A percentile compares a stretch with the other conserved stretches of the same genome.
Evolutionary conservation across 2,329 filamentous ascomycete genomes (phyloP).

Genomic region (Aspergillus viridinutans): DNA sequence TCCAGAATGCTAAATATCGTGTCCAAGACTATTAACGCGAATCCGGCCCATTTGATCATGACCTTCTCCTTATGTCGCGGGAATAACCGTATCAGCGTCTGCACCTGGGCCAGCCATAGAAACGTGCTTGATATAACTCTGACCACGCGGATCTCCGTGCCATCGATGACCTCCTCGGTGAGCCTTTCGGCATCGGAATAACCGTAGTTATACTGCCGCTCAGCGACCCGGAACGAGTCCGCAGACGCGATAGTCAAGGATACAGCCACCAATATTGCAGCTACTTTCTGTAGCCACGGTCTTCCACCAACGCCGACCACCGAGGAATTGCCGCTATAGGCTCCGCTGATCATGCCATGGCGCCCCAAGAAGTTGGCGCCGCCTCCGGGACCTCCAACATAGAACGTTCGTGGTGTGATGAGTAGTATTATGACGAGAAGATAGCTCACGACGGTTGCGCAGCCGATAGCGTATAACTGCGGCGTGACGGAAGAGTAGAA

Average conservation of each 20-base stretch:
- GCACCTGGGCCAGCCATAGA: conserved; percentile 93
- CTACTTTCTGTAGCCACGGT: conserved; percentile 83
- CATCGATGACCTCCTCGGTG: conserved; percentile 74
- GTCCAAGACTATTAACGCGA: conserved; percentile 86
- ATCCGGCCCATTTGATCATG: conserved; percentile 98
- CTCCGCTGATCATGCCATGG: conserved; percentile 79
- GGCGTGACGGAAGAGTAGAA: conserved; percentile 94
- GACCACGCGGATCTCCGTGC: conserved; percentile 81
- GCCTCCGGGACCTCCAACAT: conserved; percentile 67
- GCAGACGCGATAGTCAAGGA: conserved; percentile 91
- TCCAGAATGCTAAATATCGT: conserved; percentile 88
- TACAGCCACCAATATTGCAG: conserved; percentile 62
- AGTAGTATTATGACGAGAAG: conserved; percentile 90
- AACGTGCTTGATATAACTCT: conserved; percentile 94
- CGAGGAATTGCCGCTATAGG: conserved; percentile 59
- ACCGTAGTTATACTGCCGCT: conserved; percentile 73
- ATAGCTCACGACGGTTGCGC: conserved; percentile 85
- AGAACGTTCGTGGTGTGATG: conserved; percentile 90
- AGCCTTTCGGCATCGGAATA: conserved; percentile 74
- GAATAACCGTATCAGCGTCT: conserved; percentile 92
- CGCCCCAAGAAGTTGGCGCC: conserved; percentile 71
- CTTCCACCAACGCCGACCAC: conserved; percentile 84
- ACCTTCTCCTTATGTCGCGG: conserved; percentile 96
- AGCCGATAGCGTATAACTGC: conserved; percentile 87
- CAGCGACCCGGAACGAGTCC: conserved; percentile 82